A percentile compares a stretch with the other conserved stretches of the same genome.
Evolutionary conservation across 768 basidiomycete genomes (phyloP).

Genomic region (Trametes cinnabarina): DNA sequence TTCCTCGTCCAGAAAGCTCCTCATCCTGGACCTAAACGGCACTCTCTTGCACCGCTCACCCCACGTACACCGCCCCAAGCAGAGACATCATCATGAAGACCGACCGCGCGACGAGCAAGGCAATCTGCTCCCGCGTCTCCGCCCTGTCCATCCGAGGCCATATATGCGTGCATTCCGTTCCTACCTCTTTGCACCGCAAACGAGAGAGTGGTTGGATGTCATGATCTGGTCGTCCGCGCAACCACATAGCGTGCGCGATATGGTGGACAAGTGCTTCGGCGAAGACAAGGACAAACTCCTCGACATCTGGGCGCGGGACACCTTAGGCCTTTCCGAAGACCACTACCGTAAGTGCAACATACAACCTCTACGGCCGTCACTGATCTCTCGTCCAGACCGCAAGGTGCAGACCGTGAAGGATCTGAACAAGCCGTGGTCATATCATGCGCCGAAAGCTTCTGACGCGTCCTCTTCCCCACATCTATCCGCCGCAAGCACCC

Average conservation of each 20-base stretch:
- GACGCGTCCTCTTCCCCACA: slow-evolving; percentile 12
- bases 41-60: slow-evolving; percentile 64
- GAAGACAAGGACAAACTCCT: slow-evolving; percentile 40
- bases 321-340: slow-evolving; percentile 57
- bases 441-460: slow-evolving; percentile 24
- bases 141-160: slow-evolving; percentile 56
- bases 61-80: slow-evolving; percentile 21
- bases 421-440: slow-evolving; percentile 65
- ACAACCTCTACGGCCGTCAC: no score
- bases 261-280: slow-evolving; percentile 66
- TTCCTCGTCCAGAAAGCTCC: slow-evolving; percentile 50
- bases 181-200: slow-evolving; percentile 62
- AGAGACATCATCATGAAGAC: background rate
- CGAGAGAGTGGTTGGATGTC: slow-evolving; percentile 69
- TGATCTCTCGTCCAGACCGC: slow-evolving; percentile 23
- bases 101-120: slow-evolving; percentile 13
- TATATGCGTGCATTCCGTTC: slow-evolving; percentile 59
- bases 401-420: slow-evolving; percentile 70
- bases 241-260: slow-evolving; percentile 71
- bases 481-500: slow-evolving; percentile 16
- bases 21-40: slow-evolving; percentile 76
- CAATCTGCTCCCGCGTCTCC: slow-evolving; percentile 27
- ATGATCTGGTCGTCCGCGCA: slow-evolving; percentile 92
- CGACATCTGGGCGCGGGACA: slow-evolving; percentile 79
- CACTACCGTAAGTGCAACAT: slow-evolving; percentile 72